Base-by-base conservation (phyloP, 805 yeast species). In the Metschnikowia kofuensis region DNA sequence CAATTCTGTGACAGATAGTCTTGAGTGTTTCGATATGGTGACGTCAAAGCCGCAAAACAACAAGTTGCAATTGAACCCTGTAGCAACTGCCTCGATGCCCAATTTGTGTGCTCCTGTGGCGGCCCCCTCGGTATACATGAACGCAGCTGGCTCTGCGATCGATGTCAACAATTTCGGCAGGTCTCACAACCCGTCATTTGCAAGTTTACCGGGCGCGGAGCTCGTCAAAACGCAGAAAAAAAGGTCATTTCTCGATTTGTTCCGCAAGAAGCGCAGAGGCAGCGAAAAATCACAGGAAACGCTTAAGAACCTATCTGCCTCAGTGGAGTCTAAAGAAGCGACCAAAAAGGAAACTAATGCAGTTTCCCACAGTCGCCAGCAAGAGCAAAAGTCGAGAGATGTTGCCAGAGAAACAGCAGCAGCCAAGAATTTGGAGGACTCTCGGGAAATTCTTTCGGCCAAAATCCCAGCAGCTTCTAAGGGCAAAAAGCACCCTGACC, bases 141-240 rank as follows among this genome's bases (percentile, higher is more conserved):
- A 51, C 39, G 47, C 57, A 49, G 55, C 58, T 40, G 76, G 75
- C 4, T 72, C 77, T 35, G 70, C 68, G 7, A 60, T 73, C 40
- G 74, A 73, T 58, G 61, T 73, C 27, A 49, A 62, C 30, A 69
- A 71, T 49, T 73, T 73, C 55, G 78, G 78, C 16, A 67, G 65
- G 45, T 59, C 51, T 44, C 58, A 71, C 56, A 63, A 64, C 48
- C 78, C 78, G 5, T 61, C 73, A 1, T 73, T 73, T 48, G 40
- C 43, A 6, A 42, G 50, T n/a, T 31, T 45, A 35, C 49, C 47
- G 13, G 26, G 31, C 6, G 15, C 41, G 2, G 35, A 35, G 7
- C 43, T 12, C 40, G 40, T 40, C n/a, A 32, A 13, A 15, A n/a
- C 30, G 4, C 16, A 37, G 16, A 42, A 35, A 32, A 64, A 62